A percentile compares a stretch with the other conserved stretches of the same genome.
Conservation (phyloP, 148 eudicot species). For the Suaeda aralocaspica region DNA sequence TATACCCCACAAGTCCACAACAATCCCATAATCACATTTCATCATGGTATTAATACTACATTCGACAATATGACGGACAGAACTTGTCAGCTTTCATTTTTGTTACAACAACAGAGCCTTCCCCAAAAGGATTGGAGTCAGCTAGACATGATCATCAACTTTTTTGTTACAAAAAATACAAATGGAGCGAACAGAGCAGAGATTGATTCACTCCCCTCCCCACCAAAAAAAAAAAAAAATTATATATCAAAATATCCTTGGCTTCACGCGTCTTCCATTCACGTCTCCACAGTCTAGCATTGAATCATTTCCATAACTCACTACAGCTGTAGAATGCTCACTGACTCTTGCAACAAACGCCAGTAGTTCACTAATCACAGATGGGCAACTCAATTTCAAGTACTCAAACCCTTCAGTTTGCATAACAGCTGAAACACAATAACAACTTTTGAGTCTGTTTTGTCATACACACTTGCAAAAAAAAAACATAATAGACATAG, state of each 20-base stretch:
- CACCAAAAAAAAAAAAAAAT: neutral
- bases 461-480: neutral
- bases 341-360: constrained; percentile 63
- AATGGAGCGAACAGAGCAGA: neutral
- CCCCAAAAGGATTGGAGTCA: too few relatives aligned
- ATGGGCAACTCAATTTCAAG: constrained; percentile 83
- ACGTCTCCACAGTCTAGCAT: constrained; percentile 64
- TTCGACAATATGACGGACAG: neutral
- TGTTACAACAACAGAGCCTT: neutral
- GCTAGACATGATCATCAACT: too few relatives aligned
- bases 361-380: constrained; percentile 68
- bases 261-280: constrained; percentile 85
- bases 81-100: neutral
- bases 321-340: constrained; percentile 50
- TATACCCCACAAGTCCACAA: neutral
- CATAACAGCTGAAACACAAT: constrained; percentile 74
- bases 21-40: neutral
- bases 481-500: neutral
- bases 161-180: too few relatives aligned
- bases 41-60: constrained; percentile 8
- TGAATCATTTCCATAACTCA: constrained; percentile 41
- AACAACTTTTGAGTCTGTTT: constrained; percentile 7
- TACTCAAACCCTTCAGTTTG: constrained; percentile 92
- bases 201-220: neutral
- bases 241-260: constrained; percentile 36